Conservation (phyloP, 2,329 filamentous ascomycete genomes). For the Pseudocercospora macadamiae region DNA sequence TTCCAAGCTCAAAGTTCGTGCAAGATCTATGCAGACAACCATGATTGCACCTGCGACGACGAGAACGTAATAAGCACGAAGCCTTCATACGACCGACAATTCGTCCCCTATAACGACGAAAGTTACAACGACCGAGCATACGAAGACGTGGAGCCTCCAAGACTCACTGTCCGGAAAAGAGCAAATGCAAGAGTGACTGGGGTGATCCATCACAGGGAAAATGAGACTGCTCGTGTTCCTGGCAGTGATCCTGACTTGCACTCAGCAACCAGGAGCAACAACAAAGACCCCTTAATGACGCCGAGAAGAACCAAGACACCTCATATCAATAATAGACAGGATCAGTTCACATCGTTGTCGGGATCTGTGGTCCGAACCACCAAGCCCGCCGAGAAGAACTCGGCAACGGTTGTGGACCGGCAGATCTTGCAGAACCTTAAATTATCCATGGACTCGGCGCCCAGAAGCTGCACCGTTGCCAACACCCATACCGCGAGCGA, state of each 20-base stretch:
- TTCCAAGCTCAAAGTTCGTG: conserved; percentile 1
- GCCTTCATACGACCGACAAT: not conserved
- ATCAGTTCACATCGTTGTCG: not conserved
- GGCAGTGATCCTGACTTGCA: not conserved
- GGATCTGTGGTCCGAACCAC: not conserved
- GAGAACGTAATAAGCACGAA: not conserved
- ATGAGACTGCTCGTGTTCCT: conserved; percentile 6
- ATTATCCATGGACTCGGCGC: conserved; percentile 13
- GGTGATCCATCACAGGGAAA: conserved; percentile 10
- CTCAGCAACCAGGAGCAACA: not conserved
- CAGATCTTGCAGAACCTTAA: conserved; percentile 9
- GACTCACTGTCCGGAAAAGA: conserved; percentile 22
- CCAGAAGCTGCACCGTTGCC: conserved; percentile 10
- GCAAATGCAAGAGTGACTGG: conserved; percentile 13
- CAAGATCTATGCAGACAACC: not conserved
- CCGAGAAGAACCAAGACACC: conserved; percentile 9
- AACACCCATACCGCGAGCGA: not conserved
- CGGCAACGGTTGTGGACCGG: conserved; percentile 9
- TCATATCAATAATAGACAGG: not conserved
- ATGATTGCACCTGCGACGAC: not conserved
- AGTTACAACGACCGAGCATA: conserved; percentile 7
- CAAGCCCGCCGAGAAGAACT: conserved; percentile 13
- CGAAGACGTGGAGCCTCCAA: conserved; percentile 11
- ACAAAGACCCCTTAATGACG: not conserved
- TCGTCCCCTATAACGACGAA: conserved; percentile 9